Evolutionary conservation across 768 basidiomycete species (phyloP).

Genomic region (Panaeolus cyanescens): DNA sequence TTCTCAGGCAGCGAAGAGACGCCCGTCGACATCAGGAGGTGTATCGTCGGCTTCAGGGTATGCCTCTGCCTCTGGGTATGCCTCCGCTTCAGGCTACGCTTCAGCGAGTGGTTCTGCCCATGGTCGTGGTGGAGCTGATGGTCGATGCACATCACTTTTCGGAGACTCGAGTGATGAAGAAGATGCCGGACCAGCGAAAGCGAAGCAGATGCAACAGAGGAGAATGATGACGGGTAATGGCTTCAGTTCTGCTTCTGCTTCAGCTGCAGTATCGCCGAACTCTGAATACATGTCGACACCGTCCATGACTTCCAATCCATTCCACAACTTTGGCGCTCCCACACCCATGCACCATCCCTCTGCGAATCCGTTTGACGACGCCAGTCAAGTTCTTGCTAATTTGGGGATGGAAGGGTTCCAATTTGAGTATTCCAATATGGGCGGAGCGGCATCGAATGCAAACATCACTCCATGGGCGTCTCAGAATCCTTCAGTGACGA

Average conservation of each 20-base stretch:
- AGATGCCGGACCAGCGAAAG: constrained; percentile 9
- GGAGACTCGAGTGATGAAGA: constrained; percentile 18
- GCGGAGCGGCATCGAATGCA: not conserved
- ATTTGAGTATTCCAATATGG: not conserved
- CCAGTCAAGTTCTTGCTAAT: not conserved
- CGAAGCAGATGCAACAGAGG: constrained; percentile 2
- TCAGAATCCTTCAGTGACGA: not conserved
- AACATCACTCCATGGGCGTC: not conserved
- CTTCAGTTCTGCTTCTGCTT: not conserved
- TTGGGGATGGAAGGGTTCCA: not conserved
- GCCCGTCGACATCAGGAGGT: not conserved
- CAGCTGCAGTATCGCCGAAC: not conserved
- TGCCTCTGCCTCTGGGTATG: not conserved
- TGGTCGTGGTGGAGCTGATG: not conserved
- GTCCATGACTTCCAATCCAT: not conserved
- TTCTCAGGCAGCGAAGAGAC: not conserved
- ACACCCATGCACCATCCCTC: not conserved
- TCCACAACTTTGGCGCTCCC: not conserved
- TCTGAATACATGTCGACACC: not conserved
- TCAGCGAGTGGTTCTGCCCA: not conserved
- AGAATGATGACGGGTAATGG: not conserved
- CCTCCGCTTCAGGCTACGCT: not conserved
- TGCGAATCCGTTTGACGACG: not conserved
- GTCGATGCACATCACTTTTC: constrained; percentile 11
- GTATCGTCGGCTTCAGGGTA: not conserved